phyloP scores from a whole-genome alignment of 805 yeast species.

The Cyberlindnera subsufficiens region DNA sequence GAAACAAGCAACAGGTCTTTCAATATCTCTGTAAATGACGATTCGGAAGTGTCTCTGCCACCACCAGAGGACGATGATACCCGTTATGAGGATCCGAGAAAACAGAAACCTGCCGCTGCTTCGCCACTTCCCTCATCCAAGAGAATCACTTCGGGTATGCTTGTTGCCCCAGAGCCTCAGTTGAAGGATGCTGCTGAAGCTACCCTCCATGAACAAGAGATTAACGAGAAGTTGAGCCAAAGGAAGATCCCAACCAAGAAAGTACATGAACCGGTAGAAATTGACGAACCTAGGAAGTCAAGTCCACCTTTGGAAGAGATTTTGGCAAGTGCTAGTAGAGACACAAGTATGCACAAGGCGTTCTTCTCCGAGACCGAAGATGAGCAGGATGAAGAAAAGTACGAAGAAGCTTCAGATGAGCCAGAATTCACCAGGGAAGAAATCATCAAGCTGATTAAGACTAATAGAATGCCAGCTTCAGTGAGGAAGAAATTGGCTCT shows the following conservation, averaged over 20 bases:
- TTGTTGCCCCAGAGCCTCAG: constrained; percentile 38
- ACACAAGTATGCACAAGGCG: neutral
- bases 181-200: constrained; percentile 34
- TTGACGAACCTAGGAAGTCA: neutral
- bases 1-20: constrained; percentile 12
- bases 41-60: constrained; percentile 28
- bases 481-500: constrained; percentile 6
- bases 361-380: constrained; percentile 2
- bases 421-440: constrained; percentile 6
- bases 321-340: neutral
- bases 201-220: constrained; percentile 32
- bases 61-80: constrained; percentile 22
- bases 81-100: constrained; percentile 20
- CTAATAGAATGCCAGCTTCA: constrained; percentile 5
- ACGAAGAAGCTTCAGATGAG: neutral
- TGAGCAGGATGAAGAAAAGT: neutral
- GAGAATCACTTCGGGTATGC: constrained; percentile 39
- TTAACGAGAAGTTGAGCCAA: constrained; percentile 19
- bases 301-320: neutral
- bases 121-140: constrained; percentile 24
- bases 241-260: constrained; percentile 20
- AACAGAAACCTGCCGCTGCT: constrained; percentile 12
- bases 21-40: constrained; percentile 20
- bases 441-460: constrained; percentile 4
- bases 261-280: constrained; percentile 1